phyloP scores from a whole-genome alignment of 768 basidiomycete species.

The Leucogyrophana mollusca region DNA sequence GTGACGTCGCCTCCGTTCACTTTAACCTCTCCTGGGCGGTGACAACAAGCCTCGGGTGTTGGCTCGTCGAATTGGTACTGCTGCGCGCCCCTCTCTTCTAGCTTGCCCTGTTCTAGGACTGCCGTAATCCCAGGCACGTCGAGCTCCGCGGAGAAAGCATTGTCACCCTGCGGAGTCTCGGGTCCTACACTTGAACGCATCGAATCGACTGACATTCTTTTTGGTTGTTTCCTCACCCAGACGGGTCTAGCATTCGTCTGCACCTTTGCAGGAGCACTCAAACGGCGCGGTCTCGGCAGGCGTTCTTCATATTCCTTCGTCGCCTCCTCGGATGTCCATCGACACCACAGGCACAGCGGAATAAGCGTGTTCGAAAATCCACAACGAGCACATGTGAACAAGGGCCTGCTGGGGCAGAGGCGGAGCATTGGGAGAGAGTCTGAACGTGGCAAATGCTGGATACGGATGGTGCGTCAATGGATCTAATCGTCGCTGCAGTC shows the following conservation, averaged over 20 bases:
- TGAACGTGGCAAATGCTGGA: slow-evolving; percentile 43
- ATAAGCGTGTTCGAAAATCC: slow-evolving; percentile 48
- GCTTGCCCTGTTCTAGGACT: slow-evolving; percentile 17
- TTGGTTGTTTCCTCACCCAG: slow-evolving; percentile 4
- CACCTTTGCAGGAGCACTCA: slow-evolving; percentile 25
- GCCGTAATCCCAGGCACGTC: slow-evolving; percentile 28
- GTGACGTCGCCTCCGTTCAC: background rate
- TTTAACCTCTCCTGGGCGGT: background rate
- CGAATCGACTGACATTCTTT: slow-evolving; percentile 22
- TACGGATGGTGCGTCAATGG: slow-evolving; percentile 6
- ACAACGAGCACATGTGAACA: slow-evolving; percentile 46
- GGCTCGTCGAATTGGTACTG: no score
- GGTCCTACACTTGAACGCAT: slow-evolving; percentile 16
- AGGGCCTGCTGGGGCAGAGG: slow-evolving; percentile 38
- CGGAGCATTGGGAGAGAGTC: slow-evolving; percentile 46
- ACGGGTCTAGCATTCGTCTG: slow-evolving; percentile 11
- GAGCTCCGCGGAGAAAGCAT: slow-evolving; percentile 6
- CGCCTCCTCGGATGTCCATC: slow-evolving; percentile 44
- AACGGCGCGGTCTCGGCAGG: slow-evolving; percentile 33
- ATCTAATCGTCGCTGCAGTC: background rate
- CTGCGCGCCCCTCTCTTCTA: background rate
- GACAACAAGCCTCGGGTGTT: background rate
- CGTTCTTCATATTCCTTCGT: slow-evolving; percentile 38
- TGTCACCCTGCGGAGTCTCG: slow-evolving; percentile 20
- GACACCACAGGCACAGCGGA: slow-evolving; percentile 51